Percentiles rank a stretch among this genome's conserved stretches.
Conservation (phyloP, 106 monocot genomes). For the Chionographis japonica region DNA sequence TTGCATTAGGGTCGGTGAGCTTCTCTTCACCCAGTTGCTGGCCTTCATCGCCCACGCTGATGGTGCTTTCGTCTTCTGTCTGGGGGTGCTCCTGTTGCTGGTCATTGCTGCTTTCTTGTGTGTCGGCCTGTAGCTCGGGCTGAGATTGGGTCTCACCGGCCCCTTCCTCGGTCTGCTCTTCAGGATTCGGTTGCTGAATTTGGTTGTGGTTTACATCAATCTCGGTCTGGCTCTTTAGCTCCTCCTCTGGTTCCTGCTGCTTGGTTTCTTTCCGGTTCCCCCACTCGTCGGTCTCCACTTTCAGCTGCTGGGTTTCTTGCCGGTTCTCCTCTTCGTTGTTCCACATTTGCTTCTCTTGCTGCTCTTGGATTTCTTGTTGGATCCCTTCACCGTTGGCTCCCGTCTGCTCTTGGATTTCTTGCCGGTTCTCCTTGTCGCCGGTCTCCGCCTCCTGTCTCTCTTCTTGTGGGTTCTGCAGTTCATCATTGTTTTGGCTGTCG, state of each 20-base stretch:
- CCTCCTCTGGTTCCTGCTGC: not conserved
- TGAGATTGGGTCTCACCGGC: not conserved
- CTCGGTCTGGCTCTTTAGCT: not conserved
- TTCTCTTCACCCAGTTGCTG: constrained; percentile 13
- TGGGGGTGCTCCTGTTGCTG: not conserved
- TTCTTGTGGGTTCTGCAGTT: not conserved
- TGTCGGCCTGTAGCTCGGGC: constrained; percentile 5
- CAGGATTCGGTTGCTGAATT: not conserved
- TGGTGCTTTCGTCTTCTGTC: not conserved
- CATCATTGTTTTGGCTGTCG: too few species aligned
- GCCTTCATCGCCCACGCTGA: not conserved
- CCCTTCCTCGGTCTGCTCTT: constrained; percentile 3
- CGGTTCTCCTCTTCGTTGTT: not conserved
- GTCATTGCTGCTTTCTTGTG: not conserved
- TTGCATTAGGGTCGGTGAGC: constrained; percentile 9
- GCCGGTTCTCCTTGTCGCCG: constrained; percentile 7
- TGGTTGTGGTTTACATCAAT: constrained; percentile 6
- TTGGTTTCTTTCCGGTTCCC: not conserved
- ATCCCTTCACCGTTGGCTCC: not conserved
- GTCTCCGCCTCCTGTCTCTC: not conserved
- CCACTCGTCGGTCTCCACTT: not conserved
- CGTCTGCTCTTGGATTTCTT: constrained; percentile 6
- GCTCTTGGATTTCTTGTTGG: constrained; percentile 8
- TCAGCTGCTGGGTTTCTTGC: constrained; percentile 9
- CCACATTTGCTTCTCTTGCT: constrained; percentile 5